phyloP scores from a whole-genome alignment of 2,329 filamentous ascomycete genomes.

The Didymella lethalis region DNA sequence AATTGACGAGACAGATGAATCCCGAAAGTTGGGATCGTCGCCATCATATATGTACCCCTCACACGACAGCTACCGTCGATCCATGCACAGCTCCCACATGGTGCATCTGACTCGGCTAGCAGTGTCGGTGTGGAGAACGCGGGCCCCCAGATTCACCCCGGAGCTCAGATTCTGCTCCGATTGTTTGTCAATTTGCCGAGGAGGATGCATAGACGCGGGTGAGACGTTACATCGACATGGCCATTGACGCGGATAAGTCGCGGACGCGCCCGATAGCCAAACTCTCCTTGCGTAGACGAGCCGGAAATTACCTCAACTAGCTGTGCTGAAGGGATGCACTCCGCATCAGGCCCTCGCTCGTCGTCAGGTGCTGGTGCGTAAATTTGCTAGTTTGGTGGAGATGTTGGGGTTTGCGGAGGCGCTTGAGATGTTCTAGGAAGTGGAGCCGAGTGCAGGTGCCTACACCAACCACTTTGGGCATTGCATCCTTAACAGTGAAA shows the following conservation, averaged over 20 bases:
- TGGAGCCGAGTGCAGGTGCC: slow-evolving; percentile 3
- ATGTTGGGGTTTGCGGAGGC: slow-evolving; percentile 14
- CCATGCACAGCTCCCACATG: slow-evolving; percentile 4
- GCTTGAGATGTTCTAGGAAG: slow-evolving; percentile 14
- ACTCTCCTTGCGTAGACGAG: slow-evolving; percentile 8
- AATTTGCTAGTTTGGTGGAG: slow-evolving; percentile 27
- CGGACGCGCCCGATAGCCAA: slow-evolving; percentile 16
- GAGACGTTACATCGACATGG: slow-evolving; percentile 16
- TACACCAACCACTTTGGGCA: slow-evolving; percentile 13
- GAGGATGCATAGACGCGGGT: slow-evolving; percentile 2
- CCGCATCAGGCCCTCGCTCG: slow-evolving; percentile 8
- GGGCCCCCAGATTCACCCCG: slow-evolving; percentile 24
- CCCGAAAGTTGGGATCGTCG: slow-evolving; percentile 10
- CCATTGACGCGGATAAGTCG: slow-evolving; percentile 5
- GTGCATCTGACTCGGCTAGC: slow-evolving; percentile 14
- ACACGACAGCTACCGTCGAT: not conserved
- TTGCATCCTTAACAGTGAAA: slow-evolving; percentile 7
- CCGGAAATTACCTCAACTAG: slow-evolving; percentile 17
- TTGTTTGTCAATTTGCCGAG: slow-evolving; percentile 20
- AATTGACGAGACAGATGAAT: slow-evolving; percentile 7
- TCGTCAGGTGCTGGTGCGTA: slow-evolving; percentile 23
- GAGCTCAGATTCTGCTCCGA: slow-evolving; percentile 13
- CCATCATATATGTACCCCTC: slow-evolving; percentile 16
- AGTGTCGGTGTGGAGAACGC: slow-evolving; percentile 15
- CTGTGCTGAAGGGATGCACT: not conserved